Evolutionary conservation across 1,139 yeast genomes (phyloP).

Genomic region (Candida labiduridarum): DNA sequence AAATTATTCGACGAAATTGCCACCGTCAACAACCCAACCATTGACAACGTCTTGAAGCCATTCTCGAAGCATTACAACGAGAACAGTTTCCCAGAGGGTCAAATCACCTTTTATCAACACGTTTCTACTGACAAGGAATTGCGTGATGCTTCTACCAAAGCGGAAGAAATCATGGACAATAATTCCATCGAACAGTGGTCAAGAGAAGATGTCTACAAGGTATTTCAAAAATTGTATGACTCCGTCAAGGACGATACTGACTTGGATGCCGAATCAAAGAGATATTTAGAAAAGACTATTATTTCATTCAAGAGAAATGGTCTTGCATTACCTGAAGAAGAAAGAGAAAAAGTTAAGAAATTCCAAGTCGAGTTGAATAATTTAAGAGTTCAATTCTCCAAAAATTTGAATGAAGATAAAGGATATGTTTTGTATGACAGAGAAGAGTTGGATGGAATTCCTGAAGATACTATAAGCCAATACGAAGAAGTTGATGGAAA

Average conservation of each 20-base stretch:
- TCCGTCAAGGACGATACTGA: constrained; percentile 25
- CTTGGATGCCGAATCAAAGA: constrained; percentile 56
- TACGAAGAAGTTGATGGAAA: constrained; percentile 55
- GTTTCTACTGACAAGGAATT: constrained; percentile 64
- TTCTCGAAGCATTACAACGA: constrained; percentile 53
- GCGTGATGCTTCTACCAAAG: constrained; percentile 70
- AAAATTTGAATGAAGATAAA: constrained; percentile 72
- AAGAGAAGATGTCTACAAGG: constrained; percentile 68
- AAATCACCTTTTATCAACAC: constrained; percentile 65
- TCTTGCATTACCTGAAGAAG: constrained; percentile 56
- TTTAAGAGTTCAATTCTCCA: constrained; percentile 57
- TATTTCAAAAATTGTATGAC: constrained; percentile 54
- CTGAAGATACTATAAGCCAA: constrained; percentile 59
- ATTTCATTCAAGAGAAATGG: constrained; percentile 66
- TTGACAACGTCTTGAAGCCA: constrained; percentile 58
- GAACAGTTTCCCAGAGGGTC: constrained; percentile 44
- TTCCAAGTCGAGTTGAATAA: constrained; percentile 62
- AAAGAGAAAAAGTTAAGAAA: constrained; percentile 57
- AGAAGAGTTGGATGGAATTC: constrained; percentile 75
- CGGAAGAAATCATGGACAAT: constrained; percentile 58
- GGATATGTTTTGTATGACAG: constrained; percentile 59
- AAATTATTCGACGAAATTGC: constrained; percentile 59
- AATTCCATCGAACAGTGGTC: constrained; percentile 63
- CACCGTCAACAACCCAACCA: constrained; percentile 44
- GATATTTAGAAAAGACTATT: constrained; percentile 59